phyloP scores from a whole-genome alignment of 1,139 yeast genomes.

The Barnettozyma hawaiiensis region DNA sequence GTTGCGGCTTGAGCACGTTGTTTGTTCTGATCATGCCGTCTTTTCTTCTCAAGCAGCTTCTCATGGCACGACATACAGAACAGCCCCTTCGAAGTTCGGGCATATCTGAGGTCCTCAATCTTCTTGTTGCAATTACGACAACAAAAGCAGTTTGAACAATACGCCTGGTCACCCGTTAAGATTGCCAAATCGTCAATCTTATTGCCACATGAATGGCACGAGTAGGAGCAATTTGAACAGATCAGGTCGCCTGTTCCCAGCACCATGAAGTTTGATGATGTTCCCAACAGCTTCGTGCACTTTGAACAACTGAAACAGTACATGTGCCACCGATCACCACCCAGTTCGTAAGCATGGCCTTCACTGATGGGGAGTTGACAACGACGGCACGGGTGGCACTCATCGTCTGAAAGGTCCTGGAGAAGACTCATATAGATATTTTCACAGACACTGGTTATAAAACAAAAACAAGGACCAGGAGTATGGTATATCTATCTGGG shows the following conservation, averaged over 20 bases:
- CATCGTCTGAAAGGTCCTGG: conserved; percentile 10
- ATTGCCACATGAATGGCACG: conserved; percentile 81
- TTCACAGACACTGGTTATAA: too few relatives aligned
- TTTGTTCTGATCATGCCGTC: conserved; percentile 21
- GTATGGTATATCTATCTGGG: too few relatives aligned
- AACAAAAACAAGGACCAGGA: too few relatives aligned
- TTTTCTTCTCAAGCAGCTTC: conserved; percentile 52
- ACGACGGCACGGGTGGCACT: conserved; percentile 23
- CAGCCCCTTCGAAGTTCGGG: conserved; percentile 88
- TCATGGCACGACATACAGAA: conserved; percentile 95
- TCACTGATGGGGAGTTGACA: conserved; percentile 44
- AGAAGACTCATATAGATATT: conserved; percentile 2
- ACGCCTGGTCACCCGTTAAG: conserved; percentile 86
- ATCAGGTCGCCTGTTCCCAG: conserved; percentile 89
- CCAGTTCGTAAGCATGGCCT: conserved; percentile 79
- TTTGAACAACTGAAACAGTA: conserved; percentile 86
- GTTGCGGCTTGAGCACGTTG: conserved; percentile 12
- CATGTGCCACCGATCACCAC: conserved; percentile 94
- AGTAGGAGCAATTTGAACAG: conserved; percentile 86
- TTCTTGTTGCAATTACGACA: conserved; percentile 86
- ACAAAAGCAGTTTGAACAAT: conserved; percentile 85
- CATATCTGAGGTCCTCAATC: conserved; percentile 87
- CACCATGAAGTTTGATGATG: conserved; percentile 84
- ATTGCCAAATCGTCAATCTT: conserved; percentile 96
- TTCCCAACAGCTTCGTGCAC: conserved; percentile 71